Evolutionary conservation across 2,329 filamentous ascomycete species (phyloP), one percentile per base, ranked within the genome.

Genomic region (Arthrobotrys conoides): DNA sequence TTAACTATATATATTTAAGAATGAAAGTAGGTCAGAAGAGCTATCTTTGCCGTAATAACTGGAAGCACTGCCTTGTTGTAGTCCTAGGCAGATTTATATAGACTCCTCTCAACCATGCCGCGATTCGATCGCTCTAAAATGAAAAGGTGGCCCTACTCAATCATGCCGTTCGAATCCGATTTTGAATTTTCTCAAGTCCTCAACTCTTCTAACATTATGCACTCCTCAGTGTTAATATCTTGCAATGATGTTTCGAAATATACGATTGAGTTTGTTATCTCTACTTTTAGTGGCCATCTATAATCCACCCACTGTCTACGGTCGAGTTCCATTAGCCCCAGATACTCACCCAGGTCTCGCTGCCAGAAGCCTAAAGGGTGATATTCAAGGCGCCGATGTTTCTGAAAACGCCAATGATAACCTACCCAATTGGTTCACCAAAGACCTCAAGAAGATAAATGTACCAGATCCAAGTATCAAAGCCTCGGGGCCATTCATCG

Each of bases 31-130:
- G 51, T 8, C n/a, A 5, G n/a, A 46, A 44, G 8, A 18, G 14
- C 3, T 18, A 16, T 33, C 51, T 55, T 55, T 33, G 51, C 51
- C 51, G n/a, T 55, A 6, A 33, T 30, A 33, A 55, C 24, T 55
- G 16, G 5, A 30, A 24, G 18, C 24, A 30, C 24, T 9, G 51
- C 51, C 51, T 10, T 16, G 27, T 55, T 55, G 14, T 12, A 18
- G 4, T 33, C 33, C 27, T 55, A 55, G 51, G 16, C 22, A 55
- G 27, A 33, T 24, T 1, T 24, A 9, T 55, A 53, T 20, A 16
- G 3, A 51, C 48, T 5, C 5, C 14, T 30, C 9, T 33, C 24
- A 55, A n/a, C 14, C 20, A 18, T 6, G 51, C 16, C 14, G 8
- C 16, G n/a, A 18, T 33, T 55, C 16, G n/a, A 18, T 33, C 33